phyloP scores from a whole-genome alignment of 2,329 filamentous ascomycete genomes.

The Samsoniella hepiali region DNA sequence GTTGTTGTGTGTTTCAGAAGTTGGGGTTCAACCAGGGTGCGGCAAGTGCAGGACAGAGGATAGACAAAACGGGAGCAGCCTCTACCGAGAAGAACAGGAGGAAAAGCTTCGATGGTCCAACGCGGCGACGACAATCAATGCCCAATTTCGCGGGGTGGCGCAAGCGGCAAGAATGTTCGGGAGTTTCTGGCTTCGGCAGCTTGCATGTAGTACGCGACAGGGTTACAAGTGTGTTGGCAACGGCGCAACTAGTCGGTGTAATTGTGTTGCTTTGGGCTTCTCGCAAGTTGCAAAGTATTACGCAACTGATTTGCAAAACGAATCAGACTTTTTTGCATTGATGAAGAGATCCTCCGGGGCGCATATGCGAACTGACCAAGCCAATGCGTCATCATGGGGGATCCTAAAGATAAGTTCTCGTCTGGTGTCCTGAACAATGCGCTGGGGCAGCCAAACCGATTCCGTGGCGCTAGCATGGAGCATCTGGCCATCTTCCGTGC shows the following conservation, averaged over 20 bases:
- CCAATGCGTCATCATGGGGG: not conserved
- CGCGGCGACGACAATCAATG: not conserved
- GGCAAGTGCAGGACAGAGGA: not conserved
- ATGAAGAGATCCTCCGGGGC: not conserved
- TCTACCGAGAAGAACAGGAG: not conserved
- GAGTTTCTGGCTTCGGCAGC: not conserved
- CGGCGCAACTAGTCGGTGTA: not conserved
- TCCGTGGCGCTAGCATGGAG: not conserved
- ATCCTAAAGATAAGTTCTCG: not conserved
- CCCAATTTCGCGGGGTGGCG: not conserved
- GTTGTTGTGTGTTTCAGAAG: conserved; percentile 4
- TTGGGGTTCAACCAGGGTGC: not conserved
- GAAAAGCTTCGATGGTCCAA: not conserved
- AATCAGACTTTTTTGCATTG: too few species aligned
- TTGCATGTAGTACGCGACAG: not conserved
- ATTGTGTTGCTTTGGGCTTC: not conserved
- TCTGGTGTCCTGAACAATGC: conserved; percentile 10
- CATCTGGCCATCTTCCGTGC: not conserved
- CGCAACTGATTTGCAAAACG: not conserved
- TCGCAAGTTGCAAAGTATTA: not conserved
- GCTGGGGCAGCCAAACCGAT: conserved; percentile 1
- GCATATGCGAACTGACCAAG: not conserved
- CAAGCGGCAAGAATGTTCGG: not conserved
- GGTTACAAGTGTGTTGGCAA: not conserved
- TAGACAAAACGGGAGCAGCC: not conserved